phyloP scores from a whole-genome alignment of 768 basidiomycete species.

The Lepiota brunneoincarnata region DNA sequence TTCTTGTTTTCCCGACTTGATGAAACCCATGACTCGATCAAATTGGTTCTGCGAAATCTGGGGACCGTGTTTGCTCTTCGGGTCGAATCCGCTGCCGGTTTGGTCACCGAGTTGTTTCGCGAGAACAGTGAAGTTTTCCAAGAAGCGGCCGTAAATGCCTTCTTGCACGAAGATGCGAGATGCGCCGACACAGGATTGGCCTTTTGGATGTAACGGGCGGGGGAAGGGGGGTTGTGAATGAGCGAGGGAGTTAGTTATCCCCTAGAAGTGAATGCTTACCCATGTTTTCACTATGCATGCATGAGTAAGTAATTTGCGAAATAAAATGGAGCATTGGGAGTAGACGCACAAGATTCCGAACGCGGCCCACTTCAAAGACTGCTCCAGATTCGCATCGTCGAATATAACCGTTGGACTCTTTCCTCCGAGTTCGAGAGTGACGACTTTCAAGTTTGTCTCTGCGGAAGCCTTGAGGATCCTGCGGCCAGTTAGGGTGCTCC shows the following conservation, averaged over 20 bases:
- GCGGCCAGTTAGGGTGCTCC: slow-evolving; percentile 69
- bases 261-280: no score
- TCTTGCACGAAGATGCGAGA: slow-evolving; percentile 83
- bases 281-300: no score
- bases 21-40: slow-evolving; percentile 74
- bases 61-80: slow-evolving; percentile 61
- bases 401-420: slow-evolving; percentile 66
- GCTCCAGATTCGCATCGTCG: slow-evolving; percentile 59
- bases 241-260: slow-evolving; percentile 72
- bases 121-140: slow-evolving; percentile 51
- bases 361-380: slow-evolving; percentile 65
- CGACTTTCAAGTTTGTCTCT: slow-evolving; percentile 71
- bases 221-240: no score
- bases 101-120: slow-evolving; percentile 44
- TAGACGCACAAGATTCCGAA: slow-evolving; percentile 60
- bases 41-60: slow-evolving; percentile 70
- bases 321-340: not conserved
- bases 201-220: no score
- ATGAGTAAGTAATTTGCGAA: no score
- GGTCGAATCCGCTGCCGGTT: slow-evolving; percentile 63
- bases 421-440: slow-evolving; percentile 73
- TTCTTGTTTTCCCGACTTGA: slow-evolving; percentile 67
- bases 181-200: slow-evolving; percentile 82
- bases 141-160: slow-evolving; percentile 75
- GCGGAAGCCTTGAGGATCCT: slow-evolving; percentile 70